Base-by-base conservation (phyloP, 805 yeast genomes). In the Candida ponderosae region DNA sequence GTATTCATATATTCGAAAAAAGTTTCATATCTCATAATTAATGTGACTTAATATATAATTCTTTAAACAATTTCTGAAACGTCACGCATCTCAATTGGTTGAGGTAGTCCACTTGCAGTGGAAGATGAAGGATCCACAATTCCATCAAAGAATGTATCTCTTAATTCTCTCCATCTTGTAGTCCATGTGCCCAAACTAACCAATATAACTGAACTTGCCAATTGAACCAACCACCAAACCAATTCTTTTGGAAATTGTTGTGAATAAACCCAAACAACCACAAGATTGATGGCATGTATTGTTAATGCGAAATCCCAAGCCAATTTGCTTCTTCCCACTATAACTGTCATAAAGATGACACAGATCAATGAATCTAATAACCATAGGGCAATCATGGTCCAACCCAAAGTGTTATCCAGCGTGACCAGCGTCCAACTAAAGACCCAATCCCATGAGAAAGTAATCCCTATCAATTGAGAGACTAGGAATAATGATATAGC, bases 261-360 rank as follows among this genome's bases (percentile, higher is more conserved):
- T 1, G 85, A 68, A 44, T 76, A 77, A 1, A 74, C 41, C 76
- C 85, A 78, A 0, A 78, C 85, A 4, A 86, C 77, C 4, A 78
- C 36, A 18, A 90, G 59, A 60, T 90, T 81, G 35, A 93, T 72
- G 18, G 82, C 76, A 58, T 93, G 96, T 14, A 90, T 76, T 0
- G 98, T 93, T n/a, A 90, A 54, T 10, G 96, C 96, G 63, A 93
- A 90, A 60, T 90, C 98, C 83, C 96, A 83, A 0, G 97, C 97
- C 35, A 90, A 64, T 57, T 90, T 93, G 31, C 95, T 83, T 40
- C 97, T 68, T 0, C 97, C 96, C 11, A 90, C 96, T 20, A 90
- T 78, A 2, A 89, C 60, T 1, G 95, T 86, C 53, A 90, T 78
- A 53, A 86, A 87, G 10, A 86, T 58, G 2, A 88, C 96, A 47